These are phyloP conservation scores for Plasmodium gonderi DNA, from an alignment of 169 alveolate genomes.

Conservation along the genomic window DNA sequence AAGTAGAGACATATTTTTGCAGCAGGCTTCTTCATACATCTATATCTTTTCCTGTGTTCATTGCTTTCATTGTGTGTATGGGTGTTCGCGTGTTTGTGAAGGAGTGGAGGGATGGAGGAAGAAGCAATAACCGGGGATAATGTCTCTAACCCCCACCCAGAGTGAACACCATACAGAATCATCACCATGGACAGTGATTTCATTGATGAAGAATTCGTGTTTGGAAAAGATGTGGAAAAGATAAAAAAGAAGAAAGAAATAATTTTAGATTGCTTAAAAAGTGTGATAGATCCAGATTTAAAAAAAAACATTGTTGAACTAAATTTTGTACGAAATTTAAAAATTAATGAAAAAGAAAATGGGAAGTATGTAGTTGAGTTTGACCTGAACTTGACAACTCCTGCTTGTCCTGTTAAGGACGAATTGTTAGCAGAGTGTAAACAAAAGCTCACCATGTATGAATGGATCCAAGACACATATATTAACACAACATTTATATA, in stretches of 20 bases:
- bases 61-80: too few relatives aligned
- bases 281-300: constrained; percentile 87
- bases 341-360: constrained; percentile 64
- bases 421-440: constrained; percentile 77
- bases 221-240: constrained; percentile 35
- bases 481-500: constrained; percentile 42
- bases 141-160: not conserved
- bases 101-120: too few relatives aligned
- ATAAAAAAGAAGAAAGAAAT: constrained; percentile 67
- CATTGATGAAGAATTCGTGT: constrained; percentile 65
- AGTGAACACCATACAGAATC: not conserved
- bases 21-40: too few relatives aligned
- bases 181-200: constrained; percentile 60
- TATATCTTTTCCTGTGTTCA: too few relatives aligned
- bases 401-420: constrained; percentile 88
- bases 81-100: too few relatives aligned
- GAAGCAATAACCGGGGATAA: too few relatives aligned
- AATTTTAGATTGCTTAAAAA: constrained; percentile 65
- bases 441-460: constrained; percentile 44
- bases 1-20: too few relatives aligned
- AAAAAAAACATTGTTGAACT: constrained; percentile 85
- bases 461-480: constrained; percentile 80
- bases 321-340: constrained; percentile 82
- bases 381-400: constrained; percentile 85
- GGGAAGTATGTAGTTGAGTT: constrained; percentile 76